Conservation (phyloP, 805 yeast genomes). For the Scheffersomyces ergatensis region DNA sequence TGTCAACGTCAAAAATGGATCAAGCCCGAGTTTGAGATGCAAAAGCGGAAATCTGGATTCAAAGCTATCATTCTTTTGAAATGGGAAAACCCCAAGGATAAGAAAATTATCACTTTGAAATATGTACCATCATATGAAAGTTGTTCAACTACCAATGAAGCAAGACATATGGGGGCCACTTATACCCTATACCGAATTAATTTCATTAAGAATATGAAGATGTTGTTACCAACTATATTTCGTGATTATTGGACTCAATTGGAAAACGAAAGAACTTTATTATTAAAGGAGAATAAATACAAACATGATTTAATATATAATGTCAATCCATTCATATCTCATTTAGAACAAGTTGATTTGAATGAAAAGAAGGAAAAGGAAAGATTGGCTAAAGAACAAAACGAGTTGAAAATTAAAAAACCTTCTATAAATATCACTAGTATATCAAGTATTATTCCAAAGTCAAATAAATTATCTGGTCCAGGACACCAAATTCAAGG, state of each 20-base stretch:
- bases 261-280: slow-evolving; percentile 55
- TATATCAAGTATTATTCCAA: slow-evolving; percentile 2
- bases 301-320: slow-evolving; percentile 55
- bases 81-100: slow-evolving; percentile 80
- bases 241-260: slow-evolving; percentile 74
- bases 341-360: slow-evolving; percentile 53
- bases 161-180: slow-evolving; percentile 88
- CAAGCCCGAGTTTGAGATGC: slow-evolving; percentile 75
- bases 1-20: slow-evolving; percentile 91
- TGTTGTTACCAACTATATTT: slow-evolving; percentile 84
- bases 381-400: slow-evolving; percentile 41
- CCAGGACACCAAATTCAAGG: not conserved
- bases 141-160: slow-evolving; percentile 82
- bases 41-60: slow-evolving; percentile 48
- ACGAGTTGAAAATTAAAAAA: slow-evolving; percentile 49
- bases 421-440: slow-evolving; percentile 42
- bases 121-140: slow-evolving; percentile 57
- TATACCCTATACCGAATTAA: slow-evolving; percentile 79
- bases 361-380: slow-evolving; percentile 47
- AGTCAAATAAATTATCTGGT: not conserved
- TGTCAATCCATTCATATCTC: slow-evolving; percentile 73
- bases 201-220: slow-evolving; percentile 75
- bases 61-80: slow-evolving; percentile 63
- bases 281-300: slow-evolving; percentile 44
- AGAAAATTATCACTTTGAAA: slow-evolving; percentile 56